Conservation (phyloP, 2,329 filamentous ascomycete genomes). For the Arthrinium puccinioides region DNA sequence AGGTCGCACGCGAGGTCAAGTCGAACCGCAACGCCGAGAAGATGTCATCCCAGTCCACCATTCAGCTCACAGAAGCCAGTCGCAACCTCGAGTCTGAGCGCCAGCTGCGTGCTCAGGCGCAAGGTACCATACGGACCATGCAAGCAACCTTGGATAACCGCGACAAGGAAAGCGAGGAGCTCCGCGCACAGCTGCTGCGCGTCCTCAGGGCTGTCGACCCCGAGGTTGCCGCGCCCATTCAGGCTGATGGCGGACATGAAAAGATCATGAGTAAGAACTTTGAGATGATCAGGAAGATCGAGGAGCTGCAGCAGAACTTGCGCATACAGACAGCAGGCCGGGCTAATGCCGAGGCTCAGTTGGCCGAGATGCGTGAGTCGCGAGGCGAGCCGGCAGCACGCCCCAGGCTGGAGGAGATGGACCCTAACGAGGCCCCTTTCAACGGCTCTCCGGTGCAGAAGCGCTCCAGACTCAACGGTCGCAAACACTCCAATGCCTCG, state of each 20-base stretch:
- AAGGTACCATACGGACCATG: slow-evolving; percentile 74
- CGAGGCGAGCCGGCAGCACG: slow-evolving; percentile 64
- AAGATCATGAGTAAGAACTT: slow-evolving; percentile 68
- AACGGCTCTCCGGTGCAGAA: slow-evolving; percentile 69
- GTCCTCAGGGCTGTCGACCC: slow-evolving; percentile 86
- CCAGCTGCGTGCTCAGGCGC: slow-evolving; percentile 76
- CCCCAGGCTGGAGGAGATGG: slow-evolving; percentile 78
- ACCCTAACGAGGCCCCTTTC: slow-evolving; percentile 69
- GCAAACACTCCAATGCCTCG: slow-evolving; percentile 64
- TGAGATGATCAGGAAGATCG: slow-evolving; percentile 77
- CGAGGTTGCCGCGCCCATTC: slow-evolving; percentile 56
- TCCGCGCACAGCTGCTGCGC: slow-evolving; percentile 71
- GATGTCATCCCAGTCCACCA: slow-evolving; percentile 67
- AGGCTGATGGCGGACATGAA: slow-evolving; percentile 51
- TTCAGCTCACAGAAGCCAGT: slow-evolving; percentile 83
- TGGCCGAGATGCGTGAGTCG: slow-evolving; percentile 68
- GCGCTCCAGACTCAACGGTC: slow-evolving; percentile 43
- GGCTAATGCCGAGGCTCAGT: slow-evolving; percentile 72
- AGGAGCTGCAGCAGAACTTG: slow-evolving; percentile 82
- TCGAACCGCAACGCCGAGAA: slow-evolving; percentile 86
- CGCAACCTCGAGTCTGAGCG: slow-evolving; percentile 85
- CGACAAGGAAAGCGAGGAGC: slow-evolving; percentile 73
- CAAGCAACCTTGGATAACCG: slow-evolving; percentile 73
- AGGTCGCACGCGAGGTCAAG: slow-evolving; percentile 85
- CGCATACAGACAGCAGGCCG: slow-evolving; percentile 77